phyloP scores from a whole-genome alignment of 169 alveolate species.

The Cryptosporidium meleagridis region DNA sequence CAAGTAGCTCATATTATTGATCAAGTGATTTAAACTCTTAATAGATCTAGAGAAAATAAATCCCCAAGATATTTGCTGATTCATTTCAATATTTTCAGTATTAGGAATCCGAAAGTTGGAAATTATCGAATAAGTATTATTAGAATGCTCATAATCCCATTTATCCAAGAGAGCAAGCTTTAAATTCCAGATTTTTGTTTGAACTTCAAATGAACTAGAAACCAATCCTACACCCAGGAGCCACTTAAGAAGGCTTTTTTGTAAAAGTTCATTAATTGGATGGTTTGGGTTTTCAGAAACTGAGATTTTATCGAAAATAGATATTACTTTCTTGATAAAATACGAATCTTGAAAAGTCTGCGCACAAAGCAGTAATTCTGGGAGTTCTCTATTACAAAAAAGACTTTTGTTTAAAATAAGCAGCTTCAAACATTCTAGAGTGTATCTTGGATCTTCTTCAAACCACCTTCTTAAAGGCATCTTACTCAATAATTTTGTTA shows the following conservation, averaged over 20 bases:
- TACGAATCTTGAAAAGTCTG: constrained; percentile 47
- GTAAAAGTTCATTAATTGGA: constrained; percentile 1
- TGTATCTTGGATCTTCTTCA: constrained; percentile 42
- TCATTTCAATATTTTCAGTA: background rate
- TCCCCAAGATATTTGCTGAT: constrained; percentile 30
- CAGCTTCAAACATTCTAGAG: constrained; percentile 36
- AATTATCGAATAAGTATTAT: constrained; percentile 16
- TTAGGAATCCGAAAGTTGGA: constrained; percentile 28
- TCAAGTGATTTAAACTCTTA: background rate
- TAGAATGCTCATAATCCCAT: constrained; percentile 33
- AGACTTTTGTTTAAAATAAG: constrained; percentile 12
- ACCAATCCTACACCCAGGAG: constrained; percentile 1
- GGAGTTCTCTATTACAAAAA: constrained; percentile 6
- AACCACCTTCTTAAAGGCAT: constrained; percentile 65
- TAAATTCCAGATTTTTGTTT: constrained; percentile 31
- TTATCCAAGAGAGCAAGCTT: constrained; percentile 44
- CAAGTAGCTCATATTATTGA: background rate
- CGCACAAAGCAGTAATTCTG: background rate
- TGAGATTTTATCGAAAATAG: constrained; percentile 46
- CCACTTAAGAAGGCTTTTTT: constrained; percentile 44
- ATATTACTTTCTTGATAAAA: constrained; percentile 7
- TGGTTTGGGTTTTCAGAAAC: constrained; percentile 9
- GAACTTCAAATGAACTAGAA: constrained; percentile 44
- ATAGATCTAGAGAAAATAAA: constrained; percentile 4
- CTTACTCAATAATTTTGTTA: background rate